Base-by-base conservation (phyloP, 176 grass and related monocot species). In the Otatea glauca region DNA sequence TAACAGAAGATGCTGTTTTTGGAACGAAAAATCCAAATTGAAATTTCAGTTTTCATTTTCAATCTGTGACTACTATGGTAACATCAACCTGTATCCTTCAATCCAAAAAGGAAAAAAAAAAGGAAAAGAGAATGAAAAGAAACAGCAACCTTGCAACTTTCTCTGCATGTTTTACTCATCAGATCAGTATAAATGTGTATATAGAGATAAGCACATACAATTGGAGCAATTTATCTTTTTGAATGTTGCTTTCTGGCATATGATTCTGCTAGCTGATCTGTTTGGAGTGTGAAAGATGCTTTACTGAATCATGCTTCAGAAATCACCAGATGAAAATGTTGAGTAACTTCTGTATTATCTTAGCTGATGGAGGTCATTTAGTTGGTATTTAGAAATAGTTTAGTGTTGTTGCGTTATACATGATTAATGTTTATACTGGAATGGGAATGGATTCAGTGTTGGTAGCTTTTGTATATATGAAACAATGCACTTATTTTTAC, bases 1-100 rank as follows among this genome's bases (percentile, higher is more conserved):
- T 92, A 85, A 89, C 27, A 85, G 16, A 89, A 85, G 51, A 83
- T 85, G 79, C 75, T 80, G 37, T 75, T 68, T 27, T 75, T 74
- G 70, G 77, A 79, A 84, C 72, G 73, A 45, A 53, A 69, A 73
- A 60, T 18, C 60, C 56, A 72, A 72, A 65, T 25, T 18, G 34
- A 65, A 62, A 65, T 84, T 17, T 55, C 59, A 55, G 32, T 78
- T 81, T 64, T 88, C 45, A 77, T 64, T 83, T 84, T 68, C 71
- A 76, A 14, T 70, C 50, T 70, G 37, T 50, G 74, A 70, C 23
- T 81, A 18, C 42, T 76, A 68, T 45, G 12, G 51, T 50, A 74
- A 75, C 11, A 78, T 29, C 56, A 21, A 42, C 38, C 14, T 68
- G 7, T 78, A 68, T 77, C 38, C 42, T 45, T 80, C 47, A 24